These are phyloP conservation scores for Saccharum spontaneum DNA, from an alignment of 176 grass and related monocot genomes.

Conservation along the genomic window DNA sequence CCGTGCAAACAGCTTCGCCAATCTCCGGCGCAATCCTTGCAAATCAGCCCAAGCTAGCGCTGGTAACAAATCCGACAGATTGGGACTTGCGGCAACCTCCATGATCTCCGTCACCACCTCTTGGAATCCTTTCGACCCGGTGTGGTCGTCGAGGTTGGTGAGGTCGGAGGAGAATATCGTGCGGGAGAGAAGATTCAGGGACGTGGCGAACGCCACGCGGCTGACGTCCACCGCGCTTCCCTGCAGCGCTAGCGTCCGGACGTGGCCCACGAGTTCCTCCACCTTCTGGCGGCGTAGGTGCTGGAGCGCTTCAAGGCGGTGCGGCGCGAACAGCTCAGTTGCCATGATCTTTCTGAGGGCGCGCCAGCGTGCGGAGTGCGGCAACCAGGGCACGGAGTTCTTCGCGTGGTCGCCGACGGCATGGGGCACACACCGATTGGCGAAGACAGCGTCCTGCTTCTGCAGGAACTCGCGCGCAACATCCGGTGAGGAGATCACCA, in stretches of 20 bases:
- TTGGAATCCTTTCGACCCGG: neutral
- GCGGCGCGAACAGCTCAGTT: conserved; percentile 6
- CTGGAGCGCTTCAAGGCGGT: neutral
- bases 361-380: neutral
- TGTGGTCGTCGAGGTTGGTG: neutral
- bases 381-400: neutral
- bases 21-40: neutral
- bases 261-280: neutral
- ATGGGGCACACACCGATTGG: neutral
- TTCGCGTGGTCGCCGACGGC: neutral
- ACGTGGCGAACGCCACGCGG: neutral
- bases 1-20: neutral
- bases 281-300: neutral
- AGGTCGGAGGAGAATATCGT: neutral
- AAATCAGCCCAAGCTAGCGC: neutral
- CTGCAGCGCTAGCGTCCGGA: neutral
- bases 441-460: neutral
- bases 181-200: neutral
- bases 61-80: neutral
- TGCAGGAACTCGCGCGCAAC: neutral
- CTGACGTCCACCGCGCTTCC: neutral
- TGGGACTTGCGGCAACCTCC: neutral
- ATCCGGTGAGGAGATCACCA: neutral
- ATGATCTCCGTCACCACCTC: neutral
- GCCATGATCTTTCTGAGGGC: neutral